Conservation (phyloP, 192 early-diverging fungal genomes). For the Linnemannia elongata region DNA sequence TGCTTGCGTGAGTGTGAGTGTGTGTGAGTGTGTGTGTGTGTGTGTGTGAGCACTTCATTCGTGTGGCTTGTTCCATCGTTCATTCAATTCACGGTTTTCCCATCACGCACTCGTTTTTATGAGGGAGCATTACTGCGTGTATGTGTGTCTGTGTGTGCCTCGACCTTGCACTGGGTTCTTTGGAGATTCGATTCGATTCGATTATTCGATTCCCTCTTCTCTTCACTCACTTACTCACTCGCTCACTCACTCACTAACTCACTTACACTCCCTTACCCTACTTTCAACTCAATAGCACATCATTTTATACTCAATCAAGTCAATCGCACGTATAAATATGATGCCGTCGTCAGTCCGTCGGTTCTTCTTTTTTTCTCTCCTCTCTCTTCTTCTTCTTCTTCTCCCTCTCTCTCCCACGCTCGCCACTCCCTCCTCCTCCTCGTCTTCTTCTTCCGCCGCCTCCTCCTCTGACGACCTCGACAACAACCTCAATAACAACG, state of each 20-base stretch:
- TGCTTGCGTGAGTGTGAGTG: too few species aligned
- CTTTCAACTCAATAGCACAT: background rate
- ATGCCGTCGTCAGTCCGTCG: background rate
- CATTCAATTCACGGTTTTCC: background rate
- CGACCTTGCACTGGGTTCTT: background rate
- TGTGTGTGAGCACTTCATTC: background rate
- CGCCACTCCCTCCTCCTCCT: slow-evolving; percentile 11
- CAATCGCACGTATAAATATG: background rate
- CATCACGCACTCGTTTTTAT: too few species aligned
- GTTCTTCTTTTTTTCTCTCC: slow-evolving; percentile 9
- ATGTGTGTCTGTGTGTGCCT: background rate
- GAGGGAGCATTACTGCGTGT: background rate
- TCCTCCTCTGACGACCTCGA: slow-evolving; percentile 21
- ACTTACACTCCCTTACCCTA: background rate
- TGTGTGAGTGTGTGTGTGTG: background rate
- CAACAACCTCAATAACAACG: slow-evolving; percentile 7
- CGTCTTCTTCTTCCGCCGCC: slow-evolving; percentile 7
- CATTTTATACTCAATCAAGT: background rate
- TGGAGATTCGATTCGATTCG: slow-evolving; percentile 2
- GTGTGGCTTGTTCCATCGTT: background rate
- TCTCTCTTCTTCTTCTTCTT: slow-evolving; percentile 1
- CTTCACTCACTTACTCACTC: background rate
- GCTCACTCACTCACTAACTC: background rate
- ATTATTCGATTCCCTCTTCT: background rate
- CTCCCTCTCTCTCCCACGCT: slow-evolving; percentile 13